Base-by-base conservation (phyloP, 1,284 basidiomycete genomes). In the Porogramme epimiltina region DNA sequence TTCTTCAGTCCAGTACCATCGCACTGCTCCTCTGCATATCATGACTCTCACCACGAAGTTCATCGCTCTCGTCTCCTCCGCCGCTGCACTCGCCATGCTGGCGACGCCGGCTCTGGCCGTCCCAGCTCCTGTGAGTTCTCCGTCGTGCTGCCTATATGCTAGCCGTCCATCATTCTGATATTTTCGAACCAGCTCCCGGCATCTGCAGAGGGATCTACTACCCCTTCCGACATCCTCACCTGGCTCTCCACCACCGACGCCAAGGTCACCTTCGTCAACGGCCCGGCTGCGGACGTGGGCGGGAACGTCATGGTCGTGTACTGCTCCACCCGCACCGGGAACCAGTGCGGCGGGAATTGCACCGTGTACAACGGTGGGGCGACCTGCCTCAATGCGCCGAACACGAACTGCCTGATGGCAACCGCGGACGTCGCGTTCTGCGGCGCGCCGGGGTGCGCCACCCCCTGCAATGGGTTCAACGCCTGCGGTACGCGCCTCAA, bases 201-300 rank as follows among this genome's bases (percentile, higher is more conserved):
- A n/a, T n/a, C n/a, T n/a, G n/a, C n/a, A n/a, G n/a, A n/a, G n/a
- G n/a, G n/a, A n/a, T n/a, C n/a, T n/a, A n/a, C n/a, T n/a, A n/a
- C n/a, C n/a, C n/a, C n/a, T n/a, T n/a, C n/a, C n/a, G n/a, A 34
- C 9, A 22, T 45, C n/a, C n/a, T 34, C 13, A 19, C 28, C 37
- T 50, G 48, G 48, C 18, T 50, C 37, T 36, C 42, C 2, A 50
- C 25, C 16, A 50, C 48, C 36, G 42, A 44, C 2, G 42, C 48
- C 25, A 15, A 50, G 25, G 18, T 50, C 26, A 50, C 48, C 19
- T 45, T 44, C 42, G 3, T 50, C 26, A 36, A 42, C 25, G 8
- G 20, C 3, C 42, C 48, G 18, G 24, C 42, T 36, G 23, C 34
- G 26, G 34, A 33, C 4, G 40, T 39, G 20, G 26, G 11, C 19